phyloP scores from a whole-genome alignment of 2,329 filamentous ascomycete genomes.

The Botryotinia narcissicola region DNA sequence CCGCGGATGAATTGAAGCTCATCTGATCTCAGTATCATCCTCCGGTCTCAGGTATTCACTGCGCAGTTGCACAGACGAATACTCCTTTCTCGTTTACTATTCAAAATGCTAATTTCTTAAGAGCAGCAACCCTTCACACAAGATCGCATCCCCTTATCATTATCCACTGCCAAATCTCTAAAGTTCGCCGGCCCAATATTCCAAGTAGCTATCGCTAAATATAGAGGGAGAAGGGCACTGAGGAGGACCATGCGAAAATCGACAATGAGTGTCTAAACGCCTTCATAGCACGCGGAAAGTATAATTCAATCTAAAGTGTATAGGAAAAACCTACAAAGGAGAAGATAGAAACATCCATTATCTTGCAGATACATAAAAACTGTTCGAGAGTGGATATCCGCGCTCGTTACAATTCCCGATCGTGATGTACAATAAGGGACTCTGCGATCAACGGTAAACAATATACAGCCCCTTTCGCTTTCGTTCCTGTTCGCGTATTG shows the following conservation, averaged over 20 bases:
- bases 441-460: neutral
- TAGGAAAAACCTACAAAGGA: neutral
- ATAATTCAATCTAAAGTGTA: neutral
- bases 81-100: neutral
- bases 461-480: neutral
- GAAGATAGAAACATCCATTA: neutral
- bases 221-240: neutral
- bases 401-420: neutral
- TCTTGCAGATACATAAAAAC: neutral
- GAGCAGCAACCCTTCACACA: neutral
- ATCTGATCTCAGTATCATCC: neutral
- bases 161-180: neutral
- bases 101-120: neutral
- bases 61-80: neutral
- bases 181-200: fast-evolving
- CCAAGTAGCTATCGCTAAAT: neutral
- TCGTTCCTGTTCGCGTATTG: neutral
- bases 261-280: neutral
- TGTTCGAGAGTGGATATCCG: neutral
- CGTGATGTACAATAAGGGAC: neutral
- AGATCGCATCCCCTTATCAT: neutral
- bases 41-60: neutral
- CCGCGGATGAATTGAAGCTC: neutral
- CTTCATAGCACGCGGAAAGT: neutral
- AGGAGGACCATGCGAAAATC: neutral